phyloP scores from a whole-genome alignment of 1,284 basidiomycete species.

The Tylopilus sp. region DNA sequence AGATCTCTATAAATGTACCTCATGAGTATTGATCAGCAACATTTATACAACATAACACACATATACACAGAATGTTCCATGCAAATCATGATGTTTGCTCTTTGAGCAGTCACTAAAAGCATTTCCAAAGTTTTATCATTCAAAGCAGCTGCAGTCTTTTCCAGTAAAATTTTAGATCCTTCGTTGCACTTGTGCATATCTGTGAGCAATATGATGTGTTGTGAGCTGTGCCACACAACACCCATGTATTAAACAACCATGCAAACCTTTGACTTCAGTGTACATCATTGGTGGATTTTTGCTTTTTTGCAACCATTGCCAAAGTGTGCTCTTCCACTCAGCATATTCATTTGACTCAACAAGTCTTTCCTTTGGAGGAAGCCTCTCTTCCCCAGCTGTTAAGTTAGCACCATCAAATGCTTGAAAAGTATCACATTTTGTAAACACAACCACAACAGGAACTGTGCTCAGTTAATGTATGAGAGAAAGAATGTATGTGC shows the following conservation, averaged over 20 bases:
- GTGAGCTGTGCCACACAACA: too few relatives aligned
- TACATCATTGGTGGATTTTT: background rate
- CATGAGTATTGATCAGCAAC: too few relatives aligned
- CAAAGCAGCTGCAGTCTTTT: conserved; percentile 1
- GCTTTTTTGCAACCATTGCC: background rate
- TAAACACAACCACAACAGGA: background rate
- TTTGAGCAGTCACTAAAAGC: background rate
- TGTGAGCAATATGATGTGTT: too few relatives aligned
- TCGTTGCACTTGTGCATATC: background rate
- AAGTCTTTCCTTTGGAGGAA: background rate
- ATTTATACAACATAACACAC: too few relatives aligned
- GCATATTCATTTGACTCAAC: background rate
- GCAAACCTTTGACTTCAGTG: background rate
- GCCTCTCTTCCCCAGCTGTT: background rate
- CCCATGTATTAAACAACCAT: too few relatives aligned
- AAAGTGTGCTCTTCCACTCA: background rate
- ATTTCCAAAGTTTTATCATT: background rate
- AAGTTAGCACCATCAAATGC: background rate
- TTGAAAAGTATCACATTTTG: background rate
- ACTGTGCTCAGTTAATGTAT: background rate
- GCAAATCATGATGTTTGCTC: background rate
- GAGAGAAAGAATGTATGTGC: too few relatives aligned
- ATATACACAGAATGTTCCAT: too few relatives aligned
- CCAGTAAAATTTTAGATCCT: background rate
- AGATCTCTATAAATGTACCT: too few relatives aligned